phyloP scores from a whole-genome alignment of 129 eudicot species.

The Pulicaria dysenterica region DNA sequence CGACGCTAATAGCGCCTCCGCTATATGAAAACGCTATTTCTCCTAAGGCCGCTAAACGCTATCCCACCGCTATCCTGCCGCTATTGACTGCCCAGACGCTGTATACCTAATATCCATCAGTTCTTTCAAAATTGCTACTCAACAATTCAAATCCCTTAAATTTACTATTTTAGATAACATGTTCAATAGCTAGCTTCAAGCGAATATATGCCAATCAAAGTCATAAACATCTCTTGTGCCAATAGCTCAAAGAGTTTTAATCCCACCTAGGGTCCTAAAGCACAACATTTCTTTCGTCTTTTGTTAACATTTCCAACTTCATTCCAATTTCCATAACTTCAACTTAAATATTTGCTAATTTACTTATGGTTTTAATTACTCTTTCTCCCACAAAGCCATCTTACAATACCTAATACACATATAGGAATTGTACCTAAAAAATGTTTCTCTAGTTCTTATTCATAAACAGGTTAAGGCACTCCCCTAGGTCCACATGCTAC shows the following conservation, averaged over 20 bases:
- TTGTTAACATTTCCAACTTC: neutral
- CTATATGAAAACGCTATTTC: no score
- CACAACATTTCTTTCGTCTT: neutral
- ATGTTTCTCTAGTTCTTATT: neutral
- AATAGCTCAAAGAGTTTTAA: neutral
- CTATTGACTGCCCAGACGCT: no score
- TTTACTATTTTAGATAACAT: neutral
- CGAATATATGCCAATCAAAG: neutral
- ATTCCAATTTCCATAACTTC: slow-evolving; percentile 1
- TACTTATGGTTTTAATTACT: neutral
- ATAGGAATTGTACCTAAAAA: neutral
- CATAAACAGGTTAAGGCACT: neutral
- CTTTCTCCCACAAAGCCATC: neutral
- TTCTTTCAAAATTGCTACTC: neutral
- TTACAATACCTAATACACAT: neutral
- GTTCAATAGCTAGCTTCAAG: neutral
- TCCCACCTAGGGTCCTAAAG: neutral
- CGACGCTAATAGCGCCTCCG: no score
- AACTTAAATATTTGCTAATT: neutral
- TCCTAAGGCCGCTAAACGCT: no score
- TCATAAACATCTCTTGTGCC: neutral
- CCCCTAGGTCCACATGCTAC: neutral
- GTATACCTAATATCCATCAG: slow-evolving; percentile 1
- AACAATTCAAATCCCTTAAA: neutral
- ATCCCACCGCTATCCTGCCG: no score